These are phyloP conservation scores for Gracilaria gracilis DNA, from an alignment of 23 red algal genomes.

Conservation along the genomic window DNA sequence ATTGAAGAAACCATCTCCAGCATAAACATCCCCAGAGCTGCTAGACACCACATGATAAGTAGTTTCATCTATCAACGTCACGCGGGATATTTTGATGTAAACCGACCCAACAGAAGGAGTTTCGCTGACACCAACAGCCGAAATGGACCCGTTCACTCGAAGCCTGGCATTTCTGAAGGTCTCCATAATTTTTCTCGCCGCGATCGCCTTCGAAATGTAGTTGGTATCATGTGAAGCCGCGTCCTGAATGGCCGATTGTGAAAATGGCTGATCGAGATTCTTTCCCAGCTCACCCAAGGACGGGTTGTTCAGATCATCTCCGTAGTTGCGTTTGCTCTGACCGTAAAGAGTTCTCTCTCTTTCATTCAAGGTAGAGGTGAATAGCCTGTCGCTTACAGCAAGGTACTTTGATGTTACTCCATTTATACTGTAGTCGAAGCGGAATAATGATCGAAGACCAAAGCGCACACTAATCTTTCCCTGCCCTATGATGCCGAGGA, in stretches of 20 bases:
- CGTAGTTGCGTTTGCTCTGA: not conserved
- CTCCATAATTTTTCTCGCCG: constrained; percentile 12
- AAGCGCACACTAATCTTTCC: not conserved
- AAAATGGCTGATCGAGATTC: not conserved
- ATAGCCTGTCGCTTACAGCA: not conserved
- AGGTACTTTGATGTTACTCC: not conserved
- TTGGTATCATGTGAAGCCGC: not conserved
- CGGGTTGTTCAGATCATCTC: not conserved
- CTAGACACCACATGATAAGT: constrained; percentile 1
- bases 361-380: not conserved
- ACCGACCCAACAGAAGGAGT: not conserved
- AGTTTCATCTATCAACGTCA: constrained; percentile 4
- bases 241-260: not conserved
- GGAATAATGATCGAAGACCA: not conserved
- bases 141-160: constrained; percentile 1
- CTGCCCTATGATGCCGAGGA: not conserved
- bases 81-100: constrained; percentile 11
- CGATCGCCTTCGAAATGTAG: constrained; percentile 2
- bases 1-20: constrained; percentile 16
- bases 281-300: constrained; percentile 1
- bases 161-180: not conserved
- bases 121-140: constrained; percentile 3
- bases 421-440: constrained; percentile 13
- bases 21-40: not conserved
- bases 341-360: not conserved